Conservation (phyloP, 495 filamentous ascomycete species). For the Penicillium soppii region DNA sequence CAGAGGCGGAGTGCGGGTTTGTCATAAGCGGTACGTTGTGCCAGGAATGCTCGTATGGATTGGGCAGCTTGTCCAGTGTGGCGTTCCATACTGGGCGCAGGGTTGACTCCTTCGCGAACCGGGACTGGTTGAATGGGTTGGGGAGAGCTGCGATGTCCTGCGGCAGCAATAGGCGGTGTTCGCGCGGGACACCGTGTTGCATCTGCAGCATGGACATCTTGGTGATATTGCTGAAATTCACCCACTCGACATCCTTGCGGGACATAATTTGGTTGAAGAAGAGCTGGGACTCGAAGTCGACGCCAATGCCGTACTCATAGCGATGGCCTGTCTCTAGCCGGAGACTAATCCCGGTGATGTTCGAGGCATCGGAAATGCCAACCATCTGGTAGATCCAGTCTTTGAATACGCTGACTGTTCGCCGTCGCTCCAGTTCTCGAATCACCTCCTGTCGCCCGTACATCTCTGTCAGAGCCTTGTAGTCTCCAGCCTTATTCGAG, state of each 20-base stretch:
- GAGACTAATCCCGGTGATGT: constrained; percentile 42
- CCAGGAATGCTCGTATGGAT: constrained; percentile 43
- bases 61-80: constrained; percentile 43
- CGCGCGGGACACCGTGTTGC: constrained; percentile 42
- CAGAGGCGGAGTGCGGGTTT: constrained; percentile 48
- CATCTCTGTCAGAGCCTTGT: constrained; percentile 54
- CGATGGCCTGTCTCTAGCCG: constrained; percentile 41
- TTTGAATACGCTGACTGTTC: constrained; percentile 35
- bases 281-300: constrained; percentile 56
- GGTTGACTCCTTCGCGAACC: constrained; percentile 30
- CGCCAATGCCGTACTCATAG: constrained; percentile 57
- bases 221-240: constrained; percentile 45
- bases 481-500: constrained; percentile 39
- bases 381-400: constrained; percentile 46
- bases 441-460: constrained; percentile 60
- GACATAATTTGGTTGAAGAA: constrained; percentile 52
- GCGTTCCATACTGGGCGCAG: constrained; percentile 39
- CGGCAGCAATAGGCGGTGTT: constrained; percentile 43
- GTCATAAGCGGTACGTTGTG: constrained; percentile 49
- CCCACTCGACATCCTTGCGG: constrained; percentile 45
- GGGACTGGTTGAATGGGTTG: constrained; percentile 41
- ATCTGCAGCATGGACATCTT: constrained; percentile 40
- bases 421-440: constrained; percentile 48
- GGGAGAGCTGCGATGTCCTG: constrained; percentile 37
- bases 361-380: constrained; percentile 47